Percentiles rank a stretch among this genome's conserved stretches.
phyloP scores from a whole-genome alignment of 192 early-diverging fungal species.

The Lobulomyces angularis region DNA sequence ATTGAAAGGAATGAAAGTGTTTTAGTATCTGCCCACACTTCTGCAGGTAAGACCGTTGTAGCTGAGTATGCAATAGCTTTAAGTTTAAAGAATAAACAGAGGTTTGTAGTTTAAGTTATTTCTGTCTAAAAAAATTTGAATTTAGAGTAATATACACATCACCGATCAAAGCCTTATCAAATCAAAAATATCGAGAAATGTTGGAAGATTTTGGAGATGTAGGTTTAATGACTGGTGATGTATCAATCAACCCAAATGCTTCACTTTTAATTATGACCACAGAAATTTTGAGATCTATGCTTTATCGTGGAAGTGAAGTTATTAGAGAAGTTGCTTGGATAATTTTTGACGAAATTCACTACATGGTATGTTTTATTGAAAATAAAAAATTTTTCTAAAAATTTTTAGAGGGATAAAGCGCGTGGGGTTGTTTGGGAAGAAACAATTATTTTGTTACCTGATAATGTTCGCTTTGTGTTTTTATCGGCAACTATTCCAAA shows the following conservation, averaged over 20 bases:
- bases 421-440: slow-evolving; percentile 99
- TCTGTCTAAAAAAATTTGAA: neutral
- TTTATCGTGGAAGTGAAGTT: slow-evolving; percentile 90
- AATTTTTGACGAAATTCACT: slow-evolving; percentile 97
- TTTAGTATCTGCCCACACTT: slow-evolving; percentile 91
- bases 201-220: slow-evolving; percentile 94
- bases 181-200: slow-evolving; percentile 97
- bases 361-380: slow-evolving; percentile 83
- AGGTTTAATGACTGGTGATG: slow-evolving; percentile 97
- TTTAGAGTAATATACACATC: slow-evolving; percentile 1
- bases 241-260: slow-evolving; percentile 86
- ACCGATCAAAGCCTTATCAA: slow-evolving; percentile 72
- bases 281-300: slow-evolving; percentile 93
- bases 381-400: neutral
- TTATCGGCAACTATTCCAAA: slow-evolving; percentile 98
- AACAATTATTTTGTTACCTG: slow-evolving; percentile 88
- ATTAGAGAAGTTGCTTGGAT: slow-evolving; percentile 97
- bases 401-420: slow-evolving; percentile 28
- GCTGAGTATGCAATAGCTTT: slow-evolving; percentile 98
- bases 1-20: slow-evolving; percentile 89
- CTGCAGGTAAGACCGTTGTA: slow-evolving; percentile 95
- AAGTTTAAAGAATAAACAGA: slow-evolving; percentile 76
- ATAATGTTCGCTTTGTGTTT: slow-evolving; percentile 85
- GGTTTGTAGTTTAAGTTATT: slow-evolving; percentile 18
- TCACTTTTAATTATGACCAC: slow-evolving; percentile 97